Evolutionary conservation across 176 grass and related monocot species (phyloP).

Genomic region (Phoenix roebelenii): DNA sequence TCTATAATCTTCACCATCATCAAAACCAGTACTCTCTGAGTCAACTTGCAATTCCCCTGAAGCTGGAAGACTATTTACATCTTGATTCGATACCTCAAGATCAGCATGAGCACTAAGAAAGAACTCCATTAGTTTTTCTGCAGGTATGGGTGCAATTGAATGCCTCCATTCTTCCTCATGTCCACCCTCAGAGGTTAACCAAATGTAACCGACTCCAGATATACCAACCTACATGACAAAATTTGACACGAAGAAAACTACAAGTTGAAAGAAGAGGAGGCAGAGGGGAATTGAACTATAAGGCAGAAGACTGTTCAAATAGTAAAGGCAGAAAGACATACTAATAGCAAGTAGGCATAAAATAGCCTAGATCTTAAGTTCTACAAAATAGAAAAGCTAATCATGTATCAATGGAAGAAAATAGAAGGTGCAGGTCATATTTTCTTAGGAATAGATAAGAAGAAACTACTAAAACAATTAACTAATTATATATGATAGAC

Average conservation of each 20-base stretch:
- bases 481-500: too few species aligned
- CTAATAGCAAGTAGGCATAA: too few species aligned
- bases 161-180: constrained; percentile 77
- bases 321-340: too few species aligned
- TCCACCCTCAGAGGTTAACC: constrained; percentile 55
- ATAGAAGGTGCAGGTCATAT: too few species aligned
- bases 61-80: constrained; percentile 23
- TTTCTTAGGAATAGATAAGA: too few species aligned
- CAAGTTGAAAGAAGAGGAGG: too few species aligned
- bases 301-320: too few species aligned
- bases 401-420: too few species aligned
- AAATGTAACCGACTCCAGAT: constrained; percentile 73
- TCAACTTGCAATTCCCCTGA: constrained; percentile 32
- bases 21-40: constrained; percentile 20
- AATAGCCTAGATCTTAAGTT: too few species aligned
- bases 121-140: constrained; percentile 59
- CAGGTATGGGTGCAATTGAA: constrained; percentile 78
- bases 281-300: too few species aligned
- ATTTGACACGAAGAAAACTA: constrained; percentile 1
- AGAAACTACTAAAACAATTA: too few species aligned
- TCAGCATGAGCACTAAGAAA: constrained; percentile 33
- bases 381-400: too few species aligned
- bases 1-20: constrained; percentile 32
- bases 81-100: constrained; percentile 24
- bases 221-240: constrained; percentile 41